Conservation (phyloP, 371 early-diverging fungal species). For the Lichtheimia ramosa region DNA sequence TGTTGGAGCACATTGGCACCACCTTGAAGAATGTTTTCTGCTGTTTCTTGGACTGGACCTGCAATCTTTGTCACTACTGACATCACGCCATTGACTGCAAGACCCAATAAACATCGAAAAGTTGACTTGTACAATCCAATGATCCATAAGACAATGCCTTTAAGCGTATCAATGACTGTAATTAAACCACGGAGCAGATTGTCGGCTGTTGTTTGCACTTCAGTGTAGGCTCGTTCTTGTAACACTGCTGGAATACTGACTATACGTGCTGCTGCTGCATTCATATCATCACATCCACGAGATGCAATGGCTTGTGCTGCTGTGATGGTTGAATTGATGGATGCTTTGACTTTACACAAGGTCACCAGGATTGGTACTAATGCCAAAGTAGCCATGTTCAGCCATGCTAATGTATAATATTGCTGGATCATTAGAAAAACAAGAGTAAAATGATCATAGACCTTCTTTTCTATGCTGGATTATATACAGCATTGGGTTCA, state of each 20-base stretch:
- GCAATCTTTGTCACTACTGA: slow-evolving; percentile 21
- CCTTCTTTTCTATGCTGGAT: too few species aligned
- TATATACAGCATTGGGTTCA: too few species aligned
- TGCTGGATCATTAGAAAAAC: not conserved
- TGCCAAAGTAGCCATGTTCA: slow-evolving; percentile 15
- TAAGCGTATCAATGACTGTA: slow-evolving; percentile 8
- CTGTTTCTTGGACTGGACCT: slow-evolving; percentile 26
- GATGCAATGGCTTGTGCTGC: not conserved
- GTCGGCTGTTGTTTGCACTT: slow-evolving; percentile 16
- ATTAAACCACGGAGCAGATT: slow-evolving; percentile 21
- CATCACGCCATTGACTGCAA: slow-evolving; percentile 29
- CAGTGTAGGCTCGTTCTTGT: not conserved
- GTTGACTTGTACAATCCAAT: slow-evolving; percentile 36
- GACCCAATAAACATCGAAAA: slow-evolving; percentile 34
- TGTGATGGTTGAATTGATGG: slow-evolving; percentile 2
- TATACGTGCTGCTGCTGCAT: slow-evolving; percentile 3
- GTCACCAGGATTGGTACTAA: slow-evolving; percentile 4
- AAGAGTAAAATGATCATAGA: too few species aligned
- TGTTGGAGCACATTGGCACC: not conserved
- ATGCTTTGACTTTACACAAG: not conserved
- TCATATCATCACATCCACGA: slow-evolving; percentile 1
- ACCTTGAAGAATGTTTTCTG: slow-evolving; percentile 18
- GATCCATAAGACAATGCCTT: slow-evolving; percentile 26
- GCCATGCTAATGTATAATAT: slow-evolving; percentile 15
- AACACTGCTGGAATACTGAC: not conserved